Conservation (phyloP, 2,329 filamentous ascomycete genomes). For the Metarhizium humberi region DNA sequence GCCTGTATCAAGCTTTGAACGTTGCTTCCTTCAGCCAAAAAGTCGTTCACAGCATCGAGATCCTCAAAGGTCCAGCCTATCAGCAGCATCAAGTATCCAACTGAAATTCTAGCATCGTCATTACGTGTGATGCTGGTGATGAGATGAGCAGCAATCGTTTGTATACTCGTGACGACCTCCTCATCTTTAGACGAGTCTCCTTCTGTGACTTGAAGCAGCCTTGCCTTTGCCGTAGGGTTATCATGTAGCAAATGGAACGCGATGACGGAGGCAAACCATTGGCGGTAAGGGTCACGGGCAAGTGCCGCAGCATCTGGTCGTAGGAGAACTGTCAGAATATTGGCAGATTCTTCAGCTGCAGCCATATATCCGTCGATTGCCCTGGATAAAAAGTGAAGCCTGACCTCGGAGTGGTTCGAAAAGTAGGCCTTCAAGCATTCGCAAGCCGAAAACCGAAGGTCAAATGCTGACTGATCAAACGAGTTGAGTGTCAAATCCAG, state of each 20-base stretch:
- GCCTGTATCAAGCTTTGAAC: conserved; percentile 77
- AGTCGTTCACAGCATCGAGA: conserved; percentile 82
- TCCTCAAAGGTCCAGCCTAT: conserved; percentile 90
- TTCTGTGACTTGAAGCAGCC: conserved; percentile 75
- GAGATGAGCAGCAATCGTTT: conserved; percentile 80
- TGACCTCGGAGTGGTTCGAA: conserved; percentile 68
- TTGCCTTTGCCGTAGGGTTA: conserved; percentile 66
- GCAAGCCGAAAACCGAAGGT: conserved; percentile 75
- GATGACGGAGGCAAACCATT: conserved; percentile 83
- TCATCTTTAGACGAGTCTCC: conserved; percentile 84
- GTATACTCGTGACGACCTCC: conserved; percentile 90
- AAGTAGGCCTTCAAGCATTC: conserved; percentile 93
- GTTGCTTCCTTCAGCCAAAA: conserved; percentile 84
- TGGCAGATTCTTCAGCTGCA: conserved; percentile 73
- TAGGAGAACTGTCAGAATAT: conserved; percentile 77
- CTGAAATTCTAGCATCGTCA: conserved; percentile 68
- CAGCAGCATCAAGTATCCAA: conserved; percentile 85
- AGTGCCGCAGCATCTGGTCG: conserved; percentile 51
- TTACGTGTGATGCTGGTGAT: conserved; percentile 66
- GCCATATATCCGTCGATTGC: conserved; percentile 81
- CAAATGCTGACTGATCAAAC: conserved; percentile 57
- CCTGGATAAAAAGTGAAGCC: conserved; percentile 74
- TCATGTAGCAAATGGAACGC: conserved; percentile 80
- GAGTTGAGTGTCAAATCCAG: conserved; percentile 71
- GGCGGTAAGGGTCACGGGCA: conserved; percentile 72